Evolutionary conservation across 768 basidiomycete genomes (phyloP).

Genomic region (Paxillus rubicundulus): DNA sequence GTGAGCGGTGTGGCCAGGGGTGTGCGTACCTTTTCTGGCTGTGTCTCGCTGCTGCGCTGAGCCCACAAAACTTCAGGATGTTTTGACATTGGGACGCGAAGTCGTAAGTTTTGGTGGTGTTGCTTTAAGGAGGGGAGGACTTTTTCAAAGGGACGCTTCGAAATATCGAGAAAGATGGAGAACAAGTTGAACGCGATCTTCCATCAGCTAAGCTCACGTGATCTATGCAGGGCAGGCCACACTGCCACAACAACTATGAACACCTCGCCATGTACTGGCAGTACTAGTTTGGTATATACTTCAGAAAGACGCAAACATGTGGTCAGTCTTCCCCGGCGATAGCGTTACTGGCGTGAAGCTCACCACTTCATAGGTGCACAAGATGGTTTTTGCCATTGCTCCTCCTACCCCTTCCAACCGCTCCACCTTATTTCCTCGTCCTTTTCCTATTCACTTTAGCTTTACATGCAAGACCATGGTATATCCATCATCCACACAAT

Average conservation of each 20-base stretch:
- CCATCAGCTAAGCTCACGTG: constrained; percentile 19
- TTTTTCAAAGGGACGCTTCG: constrained; percentile 18
- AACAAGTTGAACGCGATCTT: constrained; percentile 13
- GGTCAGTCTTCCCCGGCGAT: constrained; percentile 41
- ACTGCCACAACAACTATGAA: not conserved
- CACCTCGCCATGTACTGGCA: not conserved
- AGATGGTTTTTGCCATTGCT: constrained; percentile 82
- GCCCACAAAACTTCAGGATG: constrained; percentile 96
- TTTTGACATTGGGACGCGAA: constrained; percentile 33
- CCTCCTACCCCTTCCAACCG: constrained; percentile 73
- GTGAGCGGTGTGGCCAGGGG: not conserved
- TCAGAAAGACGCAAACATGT: constrained; percentile 40
- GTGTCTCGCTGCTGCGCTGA: constrained; percentile 74
- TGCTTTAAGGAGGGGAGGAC: not conserved
- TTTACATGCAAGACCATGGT: constrained; percentile 85
- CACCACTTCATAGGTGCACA: constrained; percentile 60
- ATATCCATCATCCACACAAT: constrained; percentile 23
- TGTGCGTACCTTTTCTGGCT: constrained; percentile 62
- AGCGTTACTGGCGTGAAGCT: not conserved
- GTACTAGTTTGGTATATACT: too few species aligned
- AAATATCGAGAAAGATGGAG: constrained; percentile 33
- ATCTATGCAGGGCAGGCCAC: not conserved
- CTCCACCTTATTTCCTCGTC: constrained; percentile 75
- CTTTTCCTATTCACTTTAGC: constrained; percentile 76
- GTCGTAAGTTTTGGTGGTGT: constrained; percentile 4